These are phyloP conservation scores for Rehmannia glutinosa DNA, from an alignment of 257 asterid genomes.

Conservation along the genomic window DNA sequence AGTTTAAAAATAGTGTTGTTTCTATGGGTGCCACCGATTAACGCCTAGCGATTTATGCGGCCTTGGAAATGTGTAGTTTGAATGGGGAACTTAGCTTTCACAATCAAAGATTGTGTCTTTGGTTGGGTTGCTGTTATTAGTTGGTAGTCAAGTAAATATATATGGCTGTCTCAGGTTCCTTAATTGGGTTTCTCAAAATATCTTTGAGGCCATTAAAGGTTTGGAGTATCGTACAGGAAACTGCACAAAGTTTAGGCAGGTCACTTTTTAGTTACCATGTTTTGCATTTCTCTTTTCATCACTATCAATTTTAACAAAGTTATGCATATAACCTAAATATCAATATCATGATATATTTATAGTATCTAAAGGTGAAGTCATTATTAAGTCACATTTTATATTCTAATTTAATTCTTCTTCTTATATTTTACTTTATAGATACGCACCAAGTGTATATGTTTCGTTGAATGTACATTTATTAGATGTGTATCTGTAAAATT, in stretches of 20 bases:
- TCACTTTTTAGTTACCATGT: not conserved
- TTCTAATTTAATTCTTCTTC: not conserved
- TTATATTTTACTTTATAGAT: not conserved
- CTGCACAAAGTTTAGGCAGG: conserved; percentile 3
- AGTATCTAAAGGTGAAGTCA: not conserved
- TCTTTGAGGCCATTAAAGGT: conserved; percentile 11
- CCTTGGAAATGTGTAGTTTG: too few species aligned
- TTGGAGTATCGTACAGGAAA: conserved; percentile 28
- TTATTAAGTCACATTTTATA: too few species aligned
- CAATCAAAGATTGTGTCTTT: too few species aligned
- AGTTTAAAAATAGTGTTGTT: too few species aligned
- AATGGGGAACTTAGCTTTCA: too few species aligned
- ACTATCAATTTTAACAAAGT: not conserved
- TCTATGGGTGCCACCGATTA: too few species aligned
- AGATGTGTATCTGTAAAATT: not conserved
- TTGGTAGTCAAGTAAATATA: too few species aligned
- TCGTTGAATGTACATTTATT: not conserved
- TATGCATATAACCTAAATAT: conserved; percentile 17
- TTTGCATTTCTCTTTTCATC: conserved; percentile 24
- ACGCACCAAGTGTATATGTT: not conserved
- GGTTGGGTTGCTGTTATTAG: too few species aligned
- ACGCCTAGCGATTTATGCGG: too few species aligned
- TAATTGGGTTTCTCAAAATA: too few species aligned
- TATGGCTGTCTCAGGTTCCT: too few species aligned
- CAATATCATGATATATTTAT: not conserved